Conservation (phyloP, 2,329 filamentous ascomycete genomes). For the Aspergillus nomiae region DNA sequence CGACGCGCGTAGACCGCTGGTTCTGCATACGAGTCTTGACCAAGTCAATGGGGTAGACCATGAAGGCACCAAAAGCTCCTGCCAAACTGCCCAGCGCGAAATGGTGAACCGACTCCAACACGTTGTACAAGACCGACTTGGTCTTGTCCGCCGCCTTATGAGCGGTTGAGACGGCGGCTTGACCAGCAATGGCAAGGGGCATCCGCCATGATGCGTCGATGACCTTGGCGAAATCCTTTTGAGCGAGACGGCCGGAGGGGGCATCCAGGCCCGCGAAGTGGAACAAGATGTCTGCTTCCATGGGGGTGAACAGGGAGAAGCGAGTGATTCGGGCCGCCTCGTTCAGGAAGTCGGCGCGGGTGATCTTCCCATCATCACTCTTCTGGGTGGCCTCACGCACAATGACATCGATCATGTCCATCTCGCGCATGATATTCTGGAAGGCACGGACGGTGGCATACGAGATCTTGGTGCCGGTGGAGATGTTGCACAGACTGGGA, state of each 20-base stretch:
- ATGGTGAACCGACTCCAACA: constrained; percentile 82
- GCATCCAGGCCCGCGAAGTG: constrained; percentile 95
- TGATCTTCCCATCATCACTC: constrained; percentile 89
- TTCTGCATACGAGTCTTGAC: constrained; percentile 99
- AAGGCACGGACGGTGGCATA: constrained; percentile 98
- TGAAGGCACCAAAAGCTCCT: constrained; percentile 96
- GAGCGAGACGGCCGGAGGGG: constrained; percentile 78
- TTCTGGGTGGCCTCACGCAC: constrained; percentile 82
- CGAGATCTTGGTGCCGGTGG: constrained; percentile 86
- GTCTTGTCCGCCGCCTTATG: constrained; percentile 59
- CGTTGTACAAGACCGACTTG: constrained; percentile 61
- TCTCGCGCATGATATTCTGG: constrained; percentile 96
- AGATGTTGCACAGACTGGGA: constrained; percentile 92
- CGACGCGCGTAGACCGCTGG: constrained; percentile 79
- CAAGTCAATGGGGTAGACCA: constrained; percentile 98
- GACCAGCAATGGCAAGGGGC: constrained; percentile 57
- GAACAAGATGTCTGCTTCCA: constrained; percentile 98
- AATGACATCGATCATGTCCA: constrained; percentile 95
- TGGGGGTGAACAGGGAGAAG: constrained; percentile 95
- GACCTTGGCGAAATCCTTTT: constrained; percentile 89
- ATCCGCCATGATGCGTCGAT: constrained; percentile 90
- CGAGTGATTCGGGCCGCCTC: constrained; percentile 88
- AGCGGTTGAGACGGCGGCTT: constrained; percentile 44
- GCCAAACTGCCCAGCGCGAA: constrained; percentile 87
- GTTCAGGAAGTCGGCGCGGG: constrained; percentile 88